Conservation (phyloP, 2,329 filamentous ascomycete species). For the Acephala macrosclerotiorum region DNA sequence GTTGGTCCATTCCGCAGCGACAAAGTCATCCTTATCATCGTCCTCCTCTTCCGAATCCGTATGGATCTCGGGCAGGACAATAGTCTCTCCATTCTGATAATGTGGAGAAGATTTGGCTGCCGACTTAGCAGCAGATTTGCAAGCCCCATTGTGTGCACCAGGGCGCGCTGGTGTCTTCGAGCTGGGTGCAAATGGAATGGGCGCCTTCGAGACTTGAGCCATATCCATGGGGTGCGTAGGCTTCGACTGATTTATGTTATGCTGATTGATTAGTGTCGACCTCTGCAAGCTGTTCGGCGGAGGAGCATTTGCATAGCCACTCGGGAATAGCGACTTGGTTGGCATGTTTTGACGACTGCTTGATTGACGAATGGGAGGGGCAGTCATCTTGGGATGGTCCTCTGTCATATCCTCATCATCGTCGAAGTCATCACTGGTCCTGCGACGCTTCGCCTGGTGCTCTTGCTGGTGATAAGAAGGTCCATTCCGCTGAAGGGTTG, state of each 20-base stretch:
- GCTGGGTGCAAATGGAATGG: constrained; percentile 85
- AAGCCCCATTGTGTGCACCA: constrained; percentile 46
- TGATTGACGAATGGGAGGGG: constrained; percentile 85
- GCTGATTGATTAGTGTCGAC: constrained; percentile 70
- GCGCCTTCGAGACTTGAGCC: constrained; percentile 86
- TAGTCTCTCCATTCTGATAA: constrained; percentile 87
- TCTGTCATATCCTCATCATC: constrained; percentile 68
- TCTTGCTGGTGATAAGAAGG: constrained; percentile 75
- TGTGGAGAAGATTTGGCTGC: constrained; percentile 76
- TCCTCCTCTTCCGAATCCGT: constrained; percentile 94
- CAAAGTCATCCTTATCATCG: constrained; percentile 65
- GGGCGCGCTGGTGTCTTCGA: constrained; percentile 73
- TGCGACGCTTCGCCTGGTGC: constrained; percentile 71
- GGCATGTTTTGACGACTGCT: constrained; percentile 61
- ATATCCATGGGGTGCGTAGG: constrained; percentile 78
- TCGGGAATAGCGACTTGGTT: constrained; percentile 65
- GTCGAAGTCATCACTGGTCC: constrained; percentile 73
- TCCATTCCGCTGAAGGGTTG: constrained; percentile 60
- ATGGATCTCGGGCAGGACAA: constrained; percentile 92
- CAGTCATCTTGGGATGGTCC: constrained; percentile 73
- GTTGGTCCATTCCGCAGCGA: constrained; percentile 84
- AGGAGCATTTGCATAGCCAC: constrained; percentile 67
- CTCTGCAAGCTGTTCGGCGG: constrained; percentile 54
- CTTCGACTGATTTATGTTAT: constrained; percentile 67
- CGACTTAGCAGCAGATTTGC: constrained; percentile 65